Evolutionary conservation across 768 basidiomycete species (phyloP).

Genomic region (Macrolepiota fuliginosa): DNA sequence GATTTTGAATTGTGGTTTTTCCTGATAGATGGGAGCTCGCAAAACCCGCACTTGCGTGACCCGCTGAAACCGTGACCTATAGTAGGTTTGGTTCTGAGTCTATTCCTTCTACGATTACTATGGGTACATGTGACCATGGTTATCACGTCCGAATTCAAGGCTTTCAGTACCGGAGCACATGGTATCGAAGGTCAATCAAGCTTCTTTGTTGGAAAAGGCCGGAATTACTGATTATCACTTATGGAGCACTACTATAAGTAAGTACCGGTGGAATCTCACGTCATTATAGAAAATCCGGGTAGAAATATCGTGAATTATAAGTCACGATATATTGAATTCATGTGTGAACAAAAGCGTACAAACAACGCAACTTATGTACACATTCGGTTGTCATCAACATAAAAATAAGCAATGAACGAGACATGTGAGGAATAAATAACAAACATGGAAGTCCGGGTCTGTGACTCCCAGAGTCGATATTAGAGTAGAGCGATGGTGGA

Average conservation of each 20-base stretch:
- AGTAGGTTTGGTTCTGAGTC: neutral
- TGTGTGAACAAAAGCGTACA: constrained; percentile 10
- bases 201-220: neutral
- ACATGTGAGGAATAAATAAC: neutral
- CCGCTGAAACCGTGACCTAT: neutral
- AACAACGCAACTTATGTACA: constrained; percentile 8
- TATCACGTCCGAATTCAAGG: neutral
- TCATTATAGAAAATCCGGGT: neutral
- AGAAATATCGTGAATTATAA: constrained; percentile 4
- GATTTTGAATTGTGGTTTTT: neutral
- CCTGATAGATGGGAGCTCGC: neutral
- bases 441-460: neutral
- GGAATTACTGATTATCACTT: neutral
- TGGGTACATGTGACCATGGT: neutral
- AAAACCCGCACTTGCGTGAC: neutral
- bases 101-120: neutral
- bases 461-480: constrained; percentile 5
- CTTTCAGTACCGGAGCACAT: neutral
- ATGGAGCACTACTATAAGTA: neutral
- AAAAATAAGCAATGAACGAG: neutral
- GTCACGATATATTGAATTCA: constrained; percentile 8
- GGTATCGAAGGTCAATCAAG: neutral
- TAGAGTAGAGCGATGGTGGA: neutral
- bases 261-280: neutral
- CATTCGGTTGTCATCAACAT: constrained; percentile 4